Evolutionary conservation across 2,329 filamentous ascomycete genomes (phyloP), one percentile per base, ranked within the genome.

Genomic region (Capronia epimyces): DNA sequence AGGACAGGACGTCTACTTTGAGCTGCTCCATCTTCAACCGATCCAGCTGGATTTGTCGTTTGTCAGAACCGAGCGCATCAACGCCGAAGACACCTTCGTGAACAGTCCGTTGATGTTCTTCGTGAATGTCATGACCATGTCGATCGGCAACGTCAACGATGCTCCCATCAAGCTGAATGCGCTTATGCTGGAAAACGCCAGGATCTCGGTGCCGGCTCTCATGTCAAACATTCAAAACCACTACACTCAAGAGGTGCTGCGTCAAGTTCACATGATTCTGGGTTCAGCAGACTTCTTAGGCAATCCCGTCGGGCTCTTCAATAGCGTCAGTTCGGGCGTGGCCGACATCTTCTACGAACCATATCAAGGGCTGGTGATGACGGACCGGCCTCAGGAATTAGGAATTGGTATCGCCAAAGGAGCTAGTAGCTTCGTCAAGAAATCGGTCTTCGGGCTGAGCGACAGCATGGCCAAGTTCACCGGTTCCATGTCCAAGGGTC

Each of bases 301-400:
- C 31, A 98, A 98, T 63, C 93, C 93, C 0, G 94, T 98, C 13
- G 93, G 93, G 39, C 75, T 98, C 37, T 98, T 98, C 82, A 97
- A 95, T 74, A 98, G 91, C 66, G 87, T 98, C 69, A 95, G 89
- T 62, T 98, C 93, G 40, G 93, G 94, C 62, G 88, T 98, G 46
- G 90, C 88, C 16, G 93, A 96, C 67, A 95, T 98, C 66, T 98
- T 98, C 74, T 98, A 98, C 75, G 94, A 98, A 67, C 93, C 93
- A 31, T 98, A 98, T 71, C 93, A 98, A 73, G 88, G 94, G 18
- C 81, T 98, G 43, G 94, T 98, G 67, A 88, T 95, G 77, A 95
- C 90, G 0, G 93, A 98, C 67, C 82, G 87, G 60, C 94, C 93
- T 1, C 91, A 97, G 68, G 91, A 98, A 59, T 83, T 98, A 49